Evolutionary conservation across 164 flowering plant genomes (phyloP).

Genomic region (Magnolia officinalis): DNA sequence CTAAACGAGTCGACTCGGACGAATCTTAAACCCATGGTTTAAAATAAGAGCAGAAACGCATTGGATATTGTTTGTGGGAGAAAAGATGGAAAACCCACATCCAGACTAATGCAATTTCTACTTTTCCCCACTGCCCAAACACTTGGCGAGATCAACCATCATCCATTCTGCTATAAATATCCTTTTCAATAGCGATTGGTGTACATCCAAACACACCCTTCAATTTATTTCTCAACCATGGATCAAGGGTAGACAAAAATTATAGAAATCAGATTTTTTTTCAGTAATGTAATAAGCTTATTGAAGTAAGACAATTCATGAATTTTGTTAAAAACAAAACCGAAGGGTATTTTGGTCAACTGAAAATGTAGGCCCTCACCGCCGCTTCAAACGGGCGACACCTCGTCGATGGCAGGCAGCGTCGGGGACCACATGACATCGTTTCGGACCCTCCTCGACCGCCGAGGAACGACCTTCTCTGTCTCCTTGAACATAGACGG

Average conservation of each 20-base stretch:
- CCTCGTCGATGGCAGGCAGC: constrained; percentile 6
- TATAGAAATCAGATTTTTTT: no score
- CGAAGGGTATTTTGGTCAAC: no score
- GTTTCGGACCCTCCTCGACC: not conserved
- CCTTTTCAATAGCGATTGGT: not conserved
- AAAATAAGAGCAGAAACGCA: not conserved
- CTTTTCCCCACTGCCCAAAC: not conserved
- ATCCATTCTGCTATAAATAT: not conserved
- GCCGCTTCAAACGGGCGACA: not conserved
- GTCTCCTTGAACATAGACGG: not conserved
- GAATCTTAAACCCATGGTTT: not conserved
- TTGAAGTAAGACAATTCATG: no score
- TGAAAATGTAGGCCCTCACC: no score
- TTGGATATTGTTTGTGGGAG: not conserved
- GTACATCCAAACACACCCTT: not conserved
- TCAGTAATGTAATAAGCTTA: no score
- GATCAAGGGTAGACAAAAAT: no score
- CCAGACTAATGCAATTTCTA: not conserved
- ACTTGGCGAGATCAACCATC: not conserved
- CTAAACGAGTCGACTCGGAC: not conserved
- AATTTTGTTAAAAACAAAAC: no score
- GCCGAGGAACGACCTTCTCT: not conserved
- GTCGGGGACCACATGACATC: not conserved
- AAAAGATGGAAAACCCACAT: not conserved
- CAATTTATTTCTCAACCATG: no score